Base-by-base conservation (phyloP, 306 rosid species). In the Elaeagnus macrophylla region DNA sequence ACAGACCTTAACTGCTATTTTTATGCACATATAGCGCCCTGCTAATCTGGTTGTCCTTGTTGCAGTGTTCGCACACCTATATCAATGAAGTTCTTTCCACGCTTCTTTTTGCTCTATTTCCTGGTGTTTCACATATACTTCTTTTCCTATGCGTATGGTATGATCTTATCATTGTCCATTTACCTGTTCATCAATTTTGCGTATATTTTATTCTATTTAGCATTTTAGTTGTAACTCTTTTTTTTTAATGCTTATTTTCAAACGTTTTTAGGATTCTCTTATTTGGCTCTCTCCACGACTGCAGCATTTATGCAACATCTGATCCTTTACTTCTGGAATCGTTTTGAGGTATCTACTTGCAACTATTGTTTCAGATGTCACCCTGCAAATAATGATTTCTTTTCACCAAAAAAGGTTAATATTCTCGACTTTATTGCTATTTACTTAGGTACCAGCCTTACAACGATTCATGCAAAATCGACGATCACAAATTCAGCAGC, bases 11-110 rank as follows among this genome's bases (percentile, higher is more conserved):
- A 36, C 39, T 45, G 9, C 19, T 51, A 17, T 41, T 32, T 61
- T 39, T 69, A 17, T 69, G 65, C 8, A 7, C 10, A 9, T 59
- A 39, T 41, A 55, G 45, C 64, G 71, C 47, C 57, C 38, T 49
- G 57, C 76, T 85, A 62, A 77, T 52, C 62, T 69, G 47, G 16
- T 71, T 59, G 52, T 72, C 48, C 43, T 67, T 59, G 46, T 67
- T 76, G 87, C 96, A 93, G 99, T 59, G 99, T 88, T 20, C 95
- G 99, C 36, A 93, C 99, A 37, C 99, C 99, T 51, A 87, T 93
- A 77, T 93, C 99, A 3, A 93, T 87, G 99, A 93, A 93, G 84
- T 93, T 87, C 78, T 93, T 93, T 67, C 99, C 99, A 57, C 99
- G 96, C 69, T 93, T 93, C 84, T 87, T 87, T 81, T 74, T 93